Percentiles rank a stretch among this genome's conserved stretches.
Conservation (phyloP, 2,329 filamentous ascomycete genomes). For the Aspergillus sergii region DNA sequence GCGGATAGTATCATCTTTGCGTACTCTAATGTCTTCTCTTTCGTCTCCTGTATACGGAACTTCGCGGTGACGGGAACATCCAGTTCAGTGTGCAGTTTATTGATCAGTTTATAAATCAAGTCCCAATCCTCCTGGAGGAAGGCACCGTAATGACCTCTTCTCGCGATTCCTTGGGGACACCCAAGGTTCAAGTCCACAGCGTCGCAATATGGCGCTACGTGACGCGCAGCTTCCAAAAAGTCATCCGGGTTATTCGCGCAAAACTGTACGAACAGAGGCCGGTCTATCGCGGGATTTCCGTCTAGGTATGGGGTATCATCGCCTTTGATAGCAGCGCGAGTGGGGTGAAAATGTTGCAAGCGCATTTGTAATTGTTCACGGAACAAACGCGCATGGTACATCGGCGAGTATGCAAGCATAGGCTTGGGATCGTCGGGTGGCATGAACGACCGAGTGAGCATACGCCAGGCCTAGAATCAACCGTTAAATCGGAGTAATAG, state of each 20-base stretch:
- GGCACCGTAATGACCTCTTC: slow-evolving; percentile 86
- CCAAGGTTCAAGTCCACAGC: slow-evolving; percentile 94
- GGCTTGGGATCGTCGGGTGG: slow-evolving; percentile 63
- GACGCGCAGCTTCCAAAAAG: slow-evolving; percentile 66
- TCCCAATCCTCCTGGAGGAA: slow-evolving; percentile 93
- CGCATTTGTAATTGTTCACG: slow-evolving; percentile 75
- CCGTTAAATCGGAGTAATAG: slow-evolving; percentile 14
- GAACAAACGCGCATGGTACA: slow-evolving; percentile 93
- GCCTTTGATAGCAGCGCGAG: slow-evolving; percentile 37
- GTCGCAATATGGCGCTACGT: slow-evolving; percentile 85
- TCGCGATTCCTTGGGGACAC: slow-evolving; percentile 93
- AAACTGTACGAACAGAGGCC: slow-evolving; percentile 94
- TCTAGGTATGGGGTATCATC: slow-evolving; percentile 66
- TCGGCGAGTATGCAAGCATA: slow-evolving; percentile 88
- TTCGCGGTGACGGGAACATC: slow-evolving; percentile 90
- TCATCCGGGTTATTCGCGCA: slow-evolving; percentile 62
- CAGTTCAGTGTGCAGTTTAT: slow-evolving; percentile 76
- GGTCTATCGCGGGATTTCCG: slow-evolving; percentile 80
- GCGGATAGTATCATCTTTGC: slow-evolving; percentile 83
- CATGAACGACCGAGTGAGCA: slow-evolving; percentile 93
- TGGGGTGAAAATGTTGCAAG: slow-evolving; percentile 77
- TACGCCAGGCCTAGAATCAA: slow-evolving; percentile 78
- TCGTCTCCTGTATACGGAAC: slow-evolving; percentile 85
- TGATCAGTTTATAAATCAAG: slow-evolving; percentile 79
- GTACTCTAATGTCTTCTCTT: slow-evolving; percentile 84